phyloP scores from a whole-genome alignment of 2,329 filamentous ascomycete genomes.

The Cercospora sp. region DNA sequence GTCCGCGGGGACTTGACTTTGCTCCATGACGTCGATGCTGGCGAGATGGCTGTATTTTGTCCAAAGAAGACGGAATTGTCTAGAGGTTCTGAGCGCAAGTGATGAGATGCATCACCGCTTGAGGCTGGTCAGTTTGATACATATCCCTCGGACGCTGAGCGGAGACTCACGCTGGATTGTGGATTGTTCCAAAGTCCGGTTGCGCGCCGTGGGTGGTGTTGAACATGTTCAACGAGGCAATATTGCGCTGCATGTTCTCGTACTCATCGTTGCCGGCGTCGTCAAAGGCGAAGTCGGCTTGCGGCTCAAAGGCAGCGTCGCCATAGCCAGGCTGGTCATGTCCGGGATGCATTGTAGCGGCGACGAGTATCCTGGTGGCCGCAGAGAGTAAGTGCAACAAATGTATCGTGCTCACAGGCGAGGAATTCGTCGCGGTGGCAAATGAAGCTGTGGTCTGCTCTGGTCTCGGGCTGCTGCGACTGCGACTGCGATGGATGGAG shows the following conservation, averaged over 20 bases:
- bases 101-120: neutral
- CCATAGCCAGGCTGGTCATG: conserved; percentile 16
- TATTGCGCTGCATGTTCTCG: conserved; percentile 27
- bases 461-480: neutral
- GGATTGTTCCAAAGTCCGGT: neutral
- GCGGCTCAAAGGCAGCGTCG: conserved; percentile 33
- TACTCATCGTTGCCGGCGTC: conserved; percentile 25
- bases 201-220: neutral
- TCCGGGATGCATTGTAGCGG: neutral
- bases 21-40: conserved; percentile 15
- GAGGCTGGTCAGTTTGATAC: neutral
- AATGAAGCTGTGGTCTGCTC: neutral
- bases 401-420: neutral
- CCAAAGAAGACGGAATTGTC: conserved; percentile 15
- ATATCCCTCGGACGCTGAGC: neutral
- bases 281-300: conserved; percentile 31
- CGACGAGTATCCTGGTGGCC: neutral
- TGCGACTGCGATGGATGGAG: neutral
- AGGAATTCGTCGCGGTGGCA: neutral
- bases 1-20: neutral
- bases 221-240: conserved; percentile 23
- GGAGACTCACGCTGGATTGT: neutral
- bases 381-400: neutral
- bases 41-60: conserved; percentile 5
- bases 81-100: conserved; percentile 1